Evolutionary conservation across 371 early-diverging fungal species (phyloP).

Genomic region (Entomophthora muscae): DNA sequence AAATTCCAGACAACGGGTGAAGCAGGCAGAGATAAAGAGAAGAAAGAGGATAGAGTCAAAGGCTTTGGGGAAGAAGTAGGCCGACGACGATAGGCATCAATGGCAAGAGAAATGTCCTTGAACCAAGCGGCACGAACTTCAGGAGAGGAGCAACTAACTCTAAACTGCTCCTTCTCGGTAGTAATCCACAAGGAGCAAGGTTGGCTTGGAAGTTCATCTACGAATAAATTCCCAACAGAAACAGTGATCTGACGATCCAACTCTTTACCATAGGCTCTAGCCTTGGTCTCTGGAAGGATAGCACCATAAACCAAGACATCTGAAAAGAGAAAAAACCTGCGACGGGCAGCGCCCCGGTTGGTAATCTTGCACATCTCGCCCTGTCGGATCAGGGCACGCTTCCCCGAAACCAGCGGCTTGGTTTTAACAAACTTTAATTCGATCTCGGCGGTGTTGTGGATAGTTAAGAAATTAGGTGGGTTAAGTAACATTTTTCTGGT

Average conservation of each 20-base stretch:
- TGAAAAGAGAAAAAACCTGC: constrained; percentile 5
- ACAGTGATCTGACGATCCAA: constrained; percentile 3
- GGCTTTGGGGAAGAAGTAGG: not conserved
- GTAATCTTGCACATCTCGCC: constrained; percentile 3
- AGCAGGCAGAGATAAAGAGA: not conserved
- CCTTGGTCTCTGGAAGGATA: not conserved
- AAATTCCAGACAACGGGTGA: constrained; percentile 1
- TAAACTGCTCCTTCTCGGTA: constrained; percentile 2
- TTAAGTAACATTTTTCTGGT: not conserved
- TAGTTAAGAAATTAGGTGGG: not conserved
- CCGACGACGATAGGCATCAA: not conserved
- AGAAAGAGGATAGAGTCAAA: not conserved
- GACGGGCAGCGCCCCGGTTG: not conserved
- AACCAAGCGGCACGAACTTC: not conserved
- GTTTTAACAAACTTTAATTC: constrained; percentile 4
- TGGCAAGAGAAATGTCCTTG: not conserved
- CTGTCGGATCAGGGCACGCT: not conserved
- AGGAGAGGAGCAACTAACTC: not conserved
- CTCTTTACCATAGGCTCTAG: not conserved
- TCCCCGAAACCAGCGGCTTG: not conserved
- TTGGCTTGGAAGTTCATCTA: not conserved
- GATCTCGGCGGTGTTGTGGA: not conserved
- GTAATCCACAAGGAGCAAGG: not conserved
- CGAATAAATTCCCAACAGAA: constrained; percentile 1
- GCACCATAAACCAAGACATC: constrained; percentile 7